Conservation (phyloP, 495 filamentous ascomycete species). For the Penicillium pulvis region DNA sequence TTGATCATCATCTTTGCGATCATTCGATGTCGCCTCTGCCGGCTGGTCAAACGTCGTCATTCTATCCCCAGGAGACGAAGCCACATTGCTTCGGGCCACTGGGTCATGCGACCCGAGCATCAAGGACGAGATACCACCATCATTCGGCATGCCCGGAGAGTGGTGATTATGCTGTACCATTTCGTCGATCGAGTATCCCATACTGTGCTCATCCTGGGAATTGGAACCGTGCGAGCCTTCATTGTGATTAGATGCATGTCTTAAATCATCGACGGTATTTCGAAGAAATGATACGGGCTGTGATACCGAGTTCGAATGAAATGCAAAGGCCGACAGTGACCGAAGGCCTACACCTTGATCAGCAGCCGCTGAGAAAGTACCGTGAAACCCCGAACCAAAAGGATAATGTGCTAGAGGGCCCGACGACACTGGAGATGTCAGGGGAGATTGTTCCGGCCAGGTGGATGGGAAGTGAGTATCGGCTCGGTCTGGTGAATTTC, state of each 20-base stretch:
- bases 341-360: conserved; percentile 35
- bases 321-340: conserved; percentile 34
- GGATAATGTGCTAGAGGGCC: conserved; percentile 22
- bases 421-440: conserved; percentile 17
- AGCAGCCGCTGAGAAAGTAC: conserved; percentile 26
- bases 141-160: neutral
- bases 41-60: conserved; percentile 7
- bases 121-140: conserved; percentile 3
- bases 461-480: conserved; percentile 21
- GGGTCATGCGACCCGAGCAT: conserved; percentile 6
- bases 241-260: conserved; percentile 15
- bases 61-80: conserved; percentile 7
- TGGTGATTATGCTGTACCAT: neutral
- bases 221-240: conserved; percentile 3
- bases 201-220: conserved; percentile 13
- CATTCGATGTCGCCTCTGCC: conserved; percentile 1
- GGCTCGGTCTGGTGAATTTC: conserved; percentile 22
- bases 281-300: conserved; percentile 43
- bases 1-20: conserved; percentile 11
- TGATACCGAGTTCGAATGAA: conserved; percentile 34
- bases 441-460: conserved; percentile 31
- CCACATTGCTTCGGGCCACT: conserved; percentile 6
- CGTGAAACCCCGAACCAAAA: conserved; percentile 26
- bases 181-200: conserved; percentile 2
- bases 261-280: conserved; percentile 25